Base-by-base conservation (phyloP, 1,139 yeast species). In the Hemisphaericaspora lyxosophila region DNA sequence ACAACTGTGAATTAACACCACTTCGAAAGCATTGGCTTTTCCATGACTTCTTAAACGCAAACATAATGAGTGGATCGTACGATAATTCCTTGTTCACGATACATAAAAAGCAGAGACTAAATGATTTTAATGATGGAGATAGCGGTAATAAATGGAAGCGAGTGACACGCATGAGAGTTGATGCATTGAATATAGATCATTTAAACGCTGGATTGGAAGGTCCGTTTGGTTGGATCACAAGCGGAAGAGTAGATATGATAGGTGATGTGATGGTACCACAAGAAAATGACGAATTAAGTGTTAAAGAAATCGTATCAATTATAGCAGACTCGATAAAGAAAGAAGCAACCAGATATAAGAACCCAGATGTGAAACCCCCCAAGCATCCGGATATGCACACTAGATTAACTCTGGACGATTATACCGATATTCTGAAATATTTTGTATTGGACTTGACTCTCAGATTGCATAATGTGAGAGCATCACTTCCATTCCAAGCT, bases 201-300 rank as follows among this genome's bases (percentile, higher is more conserved):
- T 66, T 92, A 45, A 92, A 92, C 55, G 76, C 86, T 1, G 97
- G 97, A 0, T 73, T 87, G 37, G 83, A 82, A 38, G 98, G 98
- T 0, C 96, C 97, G 5, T 87, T 92, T 61, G 97, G 97, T 2
- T 92, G 98, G 98, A 90, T 92, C 40, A 82, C 88, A 7, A 75
- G 77, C 44, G 98, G 98, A 6, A 80, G 80, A 41, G 97, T 90
- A 15, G 97, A 92, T 59, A 84, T 92, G 82, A 66, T 86, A 46
- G 97, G 96, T 7, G 97, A 92, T 56, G 79, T 90, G 8, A 79
- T 82, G 75, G 80, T 87, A 1, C 95, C 96, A 0, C 75, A 75
- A 33, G 84, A 80, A 42, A 72, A 70, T 30, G 70, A 73, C 33
- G 67, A 64, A 33, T 53, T 73, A 23, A 68, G 70, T 39, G 59